Conservation (phyloP, 1,139 yeast genomes). For the Kluyveromyces marxianus region DNA sequence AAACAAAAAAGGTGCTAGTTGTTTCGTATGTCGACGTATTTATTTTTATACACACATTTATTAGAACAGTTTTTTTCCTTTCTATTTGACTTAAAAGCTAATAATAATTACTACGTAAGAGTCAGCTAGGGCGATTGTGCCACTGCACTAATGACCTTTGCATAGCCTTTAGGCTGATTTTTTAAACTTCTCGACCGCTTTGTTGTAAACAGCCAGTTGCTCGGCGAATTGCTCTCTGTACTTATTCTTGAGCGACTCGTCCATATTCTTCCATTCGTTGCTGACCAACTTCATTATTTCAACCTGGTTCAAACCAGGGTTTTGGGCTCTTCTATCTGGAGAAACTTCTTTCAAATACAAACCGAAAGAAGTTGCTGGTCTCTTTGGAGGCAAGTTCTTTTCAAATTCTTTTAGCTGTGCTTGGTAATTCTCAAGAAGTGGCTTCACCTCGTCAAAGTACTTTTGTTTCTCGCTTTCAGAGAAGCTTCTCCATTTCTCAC, state of each 20-base stretch:
- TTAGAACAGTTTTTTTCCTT: too few species aligned
- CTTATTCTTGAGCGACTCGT: constrained; percentile 18
- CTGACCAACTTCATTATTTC: constrained; percentile 22
- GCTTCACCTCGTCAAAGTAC: constrained; percentile 4
- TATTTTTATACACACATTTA: too few species aligned
- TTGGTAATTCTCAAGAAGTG: constrained; percentile 6
- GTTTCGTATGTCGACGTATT: too few species aligned
- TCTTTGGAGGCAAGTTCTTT: constrained; percentile 21
- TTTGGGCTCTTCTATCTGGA: constrained; percentile 8
- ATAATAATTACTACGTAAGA: too few species aligned
- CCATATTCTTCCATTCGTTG: constrained; percentile 24
- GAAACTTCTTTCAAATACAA: constrained; percentile 17
- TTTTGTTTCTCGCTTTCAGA: constrained; percentile 11
- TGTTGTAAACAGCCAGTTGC: constrained; percentile 10
- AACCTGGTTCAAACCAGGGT: constrained; percentile 18
- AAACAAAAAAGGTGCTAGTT: not conserved
- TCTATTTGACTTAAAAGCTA: too few species aligned
- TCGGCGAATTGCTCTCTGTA: constrained; percentile 10
- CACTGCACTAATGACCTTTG: not conserved
- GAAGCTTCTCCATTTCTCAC: constrained; percentile 8
- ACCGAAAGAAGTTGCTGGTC: constrained; percentile 24
- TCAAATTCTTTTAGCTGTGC: constrained; percentile 7
- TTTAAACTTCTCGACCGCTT: not conserved
- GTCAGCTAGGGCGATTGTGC: too few species aligned
- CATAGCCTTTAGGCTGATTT: not conserved